Percentiles rank a stretch among this genome's conserved stretches.
Evolutionary conservation across 2,329 filamentous ascomycete genomes (phyloP).

Genomic region (Tolypocladium ovalisporum): DNA sequence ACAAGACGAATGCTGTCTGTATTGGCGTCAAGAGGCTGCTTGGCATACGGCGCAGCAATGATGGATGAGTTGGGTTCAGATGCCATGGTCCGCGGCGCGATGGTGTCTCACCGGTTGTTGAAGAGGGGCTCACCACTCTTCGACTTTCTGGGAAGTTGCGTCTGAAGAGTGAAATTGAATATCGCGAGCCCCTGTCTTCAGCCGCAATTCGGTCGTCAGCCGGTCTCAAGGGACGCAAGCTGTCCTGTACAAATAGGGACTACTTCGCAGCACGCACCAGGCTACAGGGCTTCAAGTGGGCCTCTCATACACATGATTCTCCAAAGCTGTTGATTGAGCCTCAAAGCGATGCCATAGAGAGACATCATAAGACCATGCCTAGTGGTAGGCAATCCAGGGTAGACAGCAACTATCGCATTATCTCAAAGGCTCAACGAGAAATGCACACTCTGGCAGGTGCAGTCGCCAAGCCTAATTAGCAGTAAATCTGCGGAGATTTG

Average conservation of each 20-base stretch:
- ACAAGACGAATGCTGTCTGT: conserved; percentile 6
- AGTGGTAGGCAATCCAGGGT: too few species aligned
- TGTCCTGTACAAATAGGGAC: neutral
- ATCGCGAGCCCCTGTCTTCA: neutral
- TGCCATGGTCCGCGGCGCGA: neutral
- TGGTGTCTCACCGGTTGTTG: neutral
- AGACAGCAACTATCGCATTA: too few species aligned
- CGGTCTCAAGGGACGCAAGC: neutral
- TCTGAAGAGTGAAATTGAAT: neutral
- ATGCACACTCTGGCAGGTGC: too few species aligned
- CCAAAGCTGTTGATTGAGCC: too few species aligned
- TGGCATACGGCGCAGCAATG: neutral
- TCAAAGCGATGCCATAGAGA: neutral
- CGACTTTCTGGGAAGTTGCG: neutral
- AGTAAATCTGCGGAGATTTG: too few species aligned
- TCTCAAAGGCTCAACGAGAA: too few species aligned
- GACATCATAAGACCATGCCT: too few species aligned
- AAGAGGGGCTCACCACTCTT: neutral
- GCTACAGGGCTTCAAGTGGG: neutral
- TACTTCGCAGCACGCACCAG: neutral
- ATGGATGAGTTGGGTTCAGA: neutral
- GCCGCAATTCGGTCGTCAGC: neutral
- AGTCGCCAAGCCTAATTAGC: too few species aligned
- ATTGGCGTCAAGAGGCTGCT: neutral
- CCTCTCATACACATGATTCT: neutral